A percentile compares a stretch with the other conserved stretches of the same genome.
Evolutionary conservation across 1,139 yeast species (phyloP).

Genomic region (Saccharomyces hybrid): DNA sequence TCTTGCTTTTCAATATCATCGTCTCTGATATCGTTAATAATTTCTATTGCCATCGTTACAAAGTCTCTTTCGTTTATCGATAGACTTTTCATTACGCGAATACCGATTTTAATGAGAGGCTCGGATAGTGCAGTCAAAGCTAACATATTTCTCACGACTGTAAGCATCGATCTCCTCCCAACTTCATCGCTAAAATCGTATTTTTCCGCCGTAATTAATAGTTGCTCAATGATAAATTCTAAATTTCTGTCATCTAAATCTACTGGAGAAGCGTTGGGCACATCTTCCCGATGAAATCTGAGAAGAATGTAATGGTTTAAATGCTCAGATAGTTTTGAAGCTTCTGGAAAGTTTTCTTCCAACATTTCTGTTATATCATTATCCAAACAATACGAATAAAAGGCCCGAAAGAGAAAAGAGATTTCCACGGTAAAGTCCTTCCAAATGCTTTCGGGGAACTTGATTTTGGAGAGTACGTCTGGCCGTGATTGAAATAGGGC

Average conservation of each 20-base stretch:
- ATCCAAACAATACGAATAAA: constrained; percentile 56
- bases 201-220: constrained; percentile 57
- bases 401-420: constrained; percentile 63
- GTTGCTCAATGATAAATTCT: constrained; percentile 70
- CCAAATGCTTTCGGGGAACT: constrained; percentile 60
- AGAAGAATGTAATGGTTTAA: constrained; percentile 36
- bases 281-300: constrained; percentile 35
- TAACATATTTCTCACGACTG: constrained; percentile 57
- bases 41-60: constrained; percentile 73
- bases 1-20: constrained; percentile 42
- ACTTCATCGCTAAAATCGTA: constrained; percentile 89
- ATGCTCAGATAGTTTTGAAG: constrained; percentile 53
- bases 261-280: constrained; percentile 5
- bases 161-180: constrained; percentile 78
- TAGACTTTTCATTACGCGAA: constrained; percentile 59
- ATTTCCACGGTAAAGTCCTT: constrained; percentile 63
- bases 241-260: constrained; percentile 44
- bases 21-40: constrained; percentile 78
- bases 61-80: constrained; percentile 81
- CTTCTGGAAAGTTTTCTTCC: constrained; percentile 74
- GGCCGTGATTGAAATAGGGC: constrained; percentile 54
- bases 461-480: constrained; percentile 52
- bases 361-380: constrained; percentile 48
- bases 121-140: constrained; percentile 46
- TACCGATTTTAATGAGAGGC: constrained; percentile 46